Conservation (phyloP, 2,329 filamentous ascomycete genomes). For the Trichophyton schoenleinii region DNA sequence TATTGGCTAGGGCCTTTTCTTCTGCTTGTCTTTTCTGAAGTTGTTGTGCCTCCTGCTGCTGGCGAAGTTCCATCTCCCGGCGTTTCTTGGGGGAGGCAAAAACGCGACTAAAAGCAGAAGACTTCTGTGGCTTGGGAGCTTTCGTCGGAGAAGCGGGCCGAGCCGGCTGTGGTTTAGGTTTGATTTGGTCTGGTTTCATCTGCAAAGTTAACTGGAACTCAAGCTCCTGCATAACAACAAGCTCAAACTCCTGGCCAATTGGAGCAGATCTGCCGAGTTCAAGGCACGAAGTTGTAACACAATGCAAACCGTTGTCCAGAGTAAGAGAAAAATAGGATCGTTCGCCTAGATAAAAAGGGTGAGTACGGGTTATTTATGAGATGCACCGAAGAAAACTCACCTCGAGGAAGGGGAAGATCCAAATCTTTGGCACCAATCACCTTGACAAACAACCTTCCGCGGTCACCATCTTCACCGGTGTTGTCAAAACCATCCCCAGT, state of each 20-base stretch:
- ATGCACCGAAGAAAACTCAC: slow-evolving; percentile 41
- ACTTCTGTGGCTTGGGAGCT: slow-evolving; percentile 53
- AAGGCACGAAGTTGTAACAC: slow-evolving; percentile 90
- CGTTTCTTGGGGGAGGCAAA: slow-evolving; percentile 94
- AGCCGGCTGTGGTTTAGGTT: slow-evolving; percentile 39
- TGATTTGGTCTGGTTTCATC: slow-evolving; percentile 79
- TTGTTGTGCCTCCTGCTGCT: slow-evolving; percentile 69
- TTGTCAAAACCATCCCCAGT: slow-evolving; percentile 18
- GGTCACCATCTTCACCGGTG: slow-evolving; percentile 67
- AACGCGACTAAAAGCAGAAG: slow-evolving; percentile 80
- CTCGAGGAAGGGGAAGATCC: slow-evolving; percentile 78
- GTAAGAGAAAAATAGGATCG: slow-evolving; percentile 90
- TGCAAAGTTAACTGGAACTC: slow-evolving; percentile 97
- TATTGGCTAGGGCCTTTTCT: slow-evolving; percentile 47
- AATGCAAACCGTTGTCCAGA: slow-evolving; percentile 95
- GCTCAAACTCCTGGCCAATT: slow-evolving; percentile 95
- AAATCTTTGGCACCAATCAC: slow-evolving; percentile 97
- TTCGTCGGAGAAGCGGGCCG: slow-evolving; percentile 47
- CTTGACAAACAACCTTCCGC: slow-evolving; percentile 90
- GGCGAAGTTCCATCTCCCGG: slow-evolving; percentile 78
- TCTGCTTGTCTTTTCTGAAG: slow-evolving; percentile 50
- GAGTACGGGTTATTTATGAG: slow-evolving; percentile 9
- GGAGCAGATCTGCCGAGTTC: slow-evolving; percentile 84
- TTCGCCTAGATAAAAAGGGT: slow-evolving; percentile 47
- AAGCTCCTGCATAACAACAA: slow-evolving; percentile 93